These are phyloP conservation scores for Elsinoe necatrix DNA, from an alignment of 2,329 filamentous ascomycete genomes.

Conservation along the genomic window DNA sequence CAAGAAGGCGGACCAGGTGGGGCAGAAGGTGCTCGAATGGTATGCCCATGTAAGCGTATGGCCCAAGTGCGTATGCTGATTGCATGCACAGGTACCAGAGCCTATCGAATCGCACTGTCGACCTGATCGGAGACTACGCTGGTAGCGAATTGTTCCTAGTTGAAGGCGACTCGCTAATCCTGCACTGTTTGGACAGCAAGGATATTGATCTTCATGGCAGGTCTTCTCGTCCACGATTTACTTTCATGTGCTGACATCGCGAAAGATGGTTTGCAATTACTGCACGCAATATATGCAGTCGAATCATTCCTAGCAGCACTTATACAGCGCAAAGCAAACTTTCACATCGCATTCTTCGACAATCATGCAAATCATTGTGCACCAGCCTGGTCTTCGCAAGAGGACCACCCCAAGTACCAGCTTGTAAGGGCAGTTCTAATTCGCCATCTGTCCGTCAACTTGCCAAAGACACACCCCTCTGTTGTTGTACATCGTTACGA, in stretches of 20 bases:
- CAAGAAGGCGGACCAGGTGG: neutral
- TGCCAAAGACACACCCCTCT: slow-evolving; percentile 36
- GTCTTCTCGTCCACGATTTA: too few species aligned
- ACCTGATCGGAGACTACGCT: slow-evolving; percentile 67
- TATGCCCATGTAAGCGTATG: neutral
- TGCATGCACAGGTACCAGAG: slow-evolving; percentile 31
- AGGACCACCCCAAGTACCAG: slow-evolving; percentile 45
- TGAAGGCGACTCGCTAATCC: slow-evolving; percentile 64
- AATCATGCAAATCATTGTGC: slow-evolving; percentile 49
- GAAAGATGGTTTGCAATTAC: slow-evolving; percentile 56
- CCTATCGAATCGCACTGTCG: slow-evolving; percentile 42
- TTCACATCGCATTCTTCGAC: slow-evolving; percentile 63
- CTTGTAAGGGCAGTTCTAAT: slow-evolving; percentile 57
- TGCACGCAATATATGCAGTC: slow-evolving; percentile 62
- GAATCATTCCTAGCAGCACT: slow-evolving; percentile 58
- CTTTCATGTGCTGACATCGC: slow-evolving; percentile 7
- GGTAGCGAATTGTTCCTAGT: slow-evolving; percentile 65
- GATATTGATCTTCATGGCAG: slow-evolving; percentile 51
- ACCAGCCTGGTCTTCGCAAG: slow-evolving; percentile 34
- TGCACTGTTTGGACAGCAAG: slow-evolving; percentile 53
- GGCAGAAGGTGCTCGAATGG: neutral
- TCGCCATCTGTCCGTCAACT: slow-evolving; percentile 48
- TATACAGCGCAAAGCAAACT: slow-evolving; percentile 56
- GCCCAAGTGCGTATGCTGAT: slow-evolving; percentile 16
- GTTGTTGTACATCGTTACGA: slow-evolving; percentile 18